Evolutionary conservation across 306 rosid species (phyloP).

Genomic region (Bauhinia variegata): DNA sequence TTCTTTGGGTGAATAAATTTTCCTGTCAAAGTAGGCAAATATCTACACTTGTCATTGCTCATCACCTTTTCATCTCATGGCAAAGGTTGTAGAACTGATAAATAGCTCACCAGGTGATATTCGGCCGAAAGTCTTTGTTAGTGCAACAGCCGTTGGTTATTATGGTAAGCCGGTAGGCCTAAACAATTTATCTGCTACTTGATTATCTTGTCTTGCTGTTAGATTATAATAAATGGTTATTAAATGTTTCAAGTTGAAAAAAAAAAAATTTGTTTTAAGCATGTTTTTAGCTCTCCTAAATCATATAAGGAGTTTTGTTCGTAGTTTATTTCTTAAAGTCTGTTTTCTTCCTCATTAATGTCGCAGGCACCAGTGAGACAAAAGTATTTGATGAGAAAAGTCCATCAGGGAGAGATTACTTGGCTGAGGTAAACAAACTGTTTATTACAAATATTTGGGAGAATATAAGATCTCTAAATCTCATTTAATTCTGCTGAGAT

Average conservation of each 20-base stretch:
- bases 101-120: conserved; percentile 70
- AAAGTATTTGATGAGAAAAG: conserved; percentile 77
- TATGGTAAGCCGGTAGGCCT: conserved; percentile 63
- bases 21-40: conserved; percentile 7
- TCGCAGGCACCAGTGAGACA: conserved; percentile 80
- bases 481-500: not conserved
- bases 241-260: conserved; percentile 4
- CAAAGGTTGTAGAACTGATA: conserved; percentile 80
- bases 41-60: conserved; percentile 13
- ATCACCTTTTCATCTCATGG: conserved; percentile 48
- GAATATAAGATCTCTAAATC: not conserved
- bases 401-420: conserved; percentile 90
- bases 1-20: conserved; percentile 1
- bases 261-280: conserved; percentile 11
- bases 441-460: not conserved
- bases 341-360: conserved; percentile 27
- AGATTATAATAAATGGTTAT: conserved; percentile 15
- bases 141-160: conserved; percentile 97
- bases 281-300: not conserved
- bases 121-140: conserved; percentile 82
- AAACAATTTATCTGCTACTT: conserved; percentile 26
- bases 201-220: conserved; percentile 7
- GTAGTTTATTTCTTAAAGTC: conserved; percentile 6
- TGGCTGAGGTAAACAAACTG: conserved; percentile 74
- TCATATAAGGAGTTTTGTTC: not conserved